Conservation (phyloP, 2,329 filamentous ascomycete genomes). For the Simplicillium sp. region DNA sequence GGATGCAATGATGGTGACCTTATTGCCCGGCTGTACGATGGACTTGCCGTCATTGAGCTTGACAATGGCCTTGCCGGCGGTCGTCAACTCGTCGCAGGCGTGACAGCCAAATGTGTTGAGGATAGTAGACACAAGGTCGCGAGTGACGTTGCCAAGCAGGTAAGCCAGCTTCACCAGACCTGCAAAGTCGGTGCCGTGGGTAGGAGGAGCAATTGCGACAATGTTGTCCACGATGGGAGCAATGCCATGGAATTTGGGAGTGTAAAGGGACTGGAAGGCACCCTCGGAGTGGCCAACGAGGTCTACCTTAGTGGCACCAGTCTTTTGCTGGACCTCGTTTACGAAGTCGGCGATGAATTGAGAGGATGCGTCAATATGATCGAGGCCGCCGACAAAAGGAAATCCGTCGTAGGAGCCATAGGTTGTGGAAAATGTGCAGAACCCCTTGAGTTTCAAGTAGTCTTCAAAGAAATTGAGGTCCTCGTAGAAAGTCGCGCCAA, state of each 20-base stretch:
- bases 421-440: slow-evolving; percentile 12
- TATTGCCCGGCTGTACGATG: slow-evolving; percentile 9
- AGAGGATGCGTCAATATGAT: slow-evolving; percentile 10
- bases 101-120: slow-evolving; percentile 9
- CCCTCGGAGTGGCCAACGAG: slow-evolving; percentile 14
- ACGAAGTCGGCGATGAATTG: slow-evolving; percentile 10
- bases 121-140: slow-evolving; percentile 1
- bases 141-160: not conserved
- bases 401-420: slow-evolving; percentile 10
- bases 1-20: slow-evolving; percentile 9
- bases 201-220: slow-evolving; percentile 10
- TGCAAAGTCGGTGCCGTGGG: slow-evolving; percentile 13
- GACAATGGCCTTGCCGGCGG: slow-evolving; percentile 4
- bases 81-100: slow-evolving; percentile 10
- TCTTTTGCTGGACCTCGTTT: slow-evolving; percentile 7
- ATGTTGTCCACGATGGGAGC: slow-evolving; percentile 8
- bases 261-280: slow-evolving; percentile 12
- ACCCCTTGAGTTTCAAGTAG: slow-evolving; percentile 8
- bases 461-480: slow-evolving; percentile 10
- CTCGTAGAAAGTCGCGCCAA: slow-evolving; percentile 10
- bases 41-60: slow-evolving; percentile 8
- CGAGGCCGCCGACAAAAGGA: slow-evolving; percentile 11
- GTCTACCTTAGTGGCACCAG: slow-evolving; percentile 12
- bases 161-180: slow-evolving; percentile 8
- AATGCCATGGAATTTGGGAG: slow-evolving; percentile 10